phyloP scores from a whole-genome alignment of 2,329 filamentous ascomycete genomes.

The Pleomassaria siparia region DNA sequence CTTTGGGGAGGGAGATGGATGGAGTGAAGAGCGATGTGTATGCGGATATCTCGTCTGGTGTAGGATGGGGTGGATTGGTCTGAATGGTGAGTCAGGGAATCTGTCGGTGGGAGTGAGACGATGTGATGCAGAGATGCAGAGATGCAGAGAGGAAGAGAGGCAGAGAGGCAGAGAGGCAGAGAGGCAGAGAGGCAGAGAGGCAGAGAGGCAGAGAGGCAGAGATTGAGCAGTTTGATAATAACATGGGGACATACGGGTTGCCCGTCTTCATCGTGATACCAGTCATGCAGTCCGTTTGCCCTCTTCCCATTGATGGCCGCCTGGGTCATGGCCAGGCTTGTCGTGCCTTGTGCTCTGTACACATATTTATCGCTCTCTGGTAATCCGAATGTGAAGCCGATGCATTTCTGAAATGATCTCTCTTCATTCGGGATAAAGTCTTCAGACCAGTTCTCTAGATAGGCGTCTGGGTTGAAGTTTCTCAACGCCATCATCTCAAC shows the following conservation, averaged over 20 bases:
- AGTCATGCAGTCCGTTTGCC: slow-evolving; percentile 51
- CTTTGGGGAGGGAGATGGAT: slow-evolving; percentile 59
- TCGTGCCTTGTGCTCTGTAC: slow-evolving; percentile 54
- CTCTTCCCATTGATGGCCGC: slow-evolving; percentile 51
- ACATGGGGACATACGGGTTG: slow-evolving; percentile 31
- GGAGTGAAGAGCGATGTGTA: slow-evolving; percentile 69
- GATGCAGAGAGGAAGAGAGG: neutral
- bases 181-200: neutral
- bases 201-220: neutral
- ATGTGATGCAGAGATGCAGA: neutral
- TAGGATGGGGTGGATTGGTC: slow-evolving; percentile 23
- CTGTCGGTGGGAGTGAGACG: no score
- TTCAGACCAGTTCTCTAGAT: slow-evolving; percentile 49
- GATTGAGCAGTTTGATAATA: neutral
- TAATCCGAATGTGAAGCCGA: slow-evolving; percentile 52
- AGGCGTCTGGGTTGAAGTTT: slow-evolving; percentile 49
- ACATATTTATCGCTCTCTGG: slow-evolving; percentile 49
- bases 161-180: neutral
- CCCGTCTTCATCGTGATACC: slow-evolving; percentile 52
- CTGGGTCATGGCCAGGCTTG: slow-evolving; percentile 54
- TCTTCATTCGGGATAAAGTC: slow-evolving; percentile 25
- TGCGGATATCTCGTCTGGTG: slow-evolving; percentile 59
- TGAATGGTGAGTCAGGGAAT: slow-evolving; percentile 8
- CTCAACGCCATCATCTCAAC: slow-evolving; percentile 22
- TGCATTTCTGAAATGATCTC: slow-evolving; percentile 46